Evolutionary conservation across 139 green algal species (phyloP), one percentile per base, ranked within the genome.

Genomic region (Parachlorella kessleri): DNA sequence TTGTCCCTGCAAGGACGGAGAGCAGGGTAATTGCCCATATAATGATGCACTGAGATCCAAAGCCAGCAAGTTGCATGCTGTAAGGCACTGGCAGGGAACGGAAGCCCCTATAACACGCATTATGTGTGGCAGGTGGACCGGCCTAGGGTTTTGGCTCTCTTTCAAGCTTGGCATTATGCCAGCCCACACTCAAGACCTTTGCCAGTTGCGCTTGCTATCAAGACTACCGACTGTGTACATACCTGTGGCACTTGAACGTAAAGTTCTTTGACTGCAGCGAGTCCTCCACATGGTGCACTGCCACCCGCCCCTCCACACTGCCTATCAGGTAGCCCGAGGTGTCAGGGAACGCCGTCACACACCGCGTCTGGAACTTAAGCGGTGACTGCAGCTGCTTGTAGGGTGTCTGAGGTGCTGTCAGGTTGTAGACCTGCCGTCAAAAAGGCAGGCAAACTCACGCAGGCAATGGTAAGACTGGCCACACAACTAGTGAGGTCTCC

Each of bases 361-460:
- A 98, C 66, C 95, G 90, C 66, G 96, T 99, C 90, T 99, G 96
- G 86, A 92, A 99, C 80, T 99, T 99, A 3, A 99, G 90, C 30
- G 95, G 96, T 2, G 90, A 97, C 63, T 89, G 73, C 7, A 98
- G 66, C n/a, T 84, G 78, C 81, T 98, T 98, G 88, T 95, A 98
- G 23, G 88, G 78, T 36, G 78, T 54, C 66, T 91, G 70, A 14
- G 94, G 94, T 32, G 82, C 86, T 38, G 42, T 68, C 40, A 97
- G 80, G 82, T 97, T 94, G 85, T 88, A 95, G 14, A 97, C 85
- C 80, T 91, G 78, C 42, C 85, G 86, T 40, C n/a, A n/a, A n/a
- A n/a, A n/a, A n/a, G n/a, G n/a, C n/a, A n/a, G n/a, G n/a, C n/a
- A n/a, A n/a, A n/a, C n/a, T n/a, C n/a, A n/a, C n/a, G n/a, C n/a